Base-by-base conservation (phyloP, 169 alveolate species). In the Babesia caballi region DNA sequence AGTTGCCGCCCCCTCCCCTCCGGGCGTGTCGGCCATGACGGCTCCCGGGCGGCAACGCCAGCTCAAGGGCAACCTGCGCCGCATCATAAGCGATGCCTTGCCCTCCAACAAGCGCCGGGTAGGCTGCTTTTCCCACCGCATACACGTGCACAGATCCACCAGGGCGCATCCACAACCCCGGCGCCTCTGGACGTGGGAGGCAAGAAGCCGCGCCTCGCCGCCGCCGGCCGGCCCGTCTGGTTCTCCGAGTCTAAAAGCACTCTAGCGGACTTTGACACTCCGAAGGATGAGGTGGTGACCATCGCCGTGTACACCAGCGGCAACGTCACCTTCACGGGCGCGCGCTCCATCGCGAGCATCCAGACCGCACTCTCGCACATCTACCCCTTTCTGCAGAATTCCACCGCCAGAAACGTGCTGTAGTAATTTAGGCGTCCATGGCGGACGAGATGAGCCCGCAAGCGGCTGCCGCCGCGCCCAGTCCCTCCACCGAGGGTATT, bases 241-340 rank as follows among this genome's bases (percentile, higher is more conserved):
- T 36, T 21, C 17, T 7, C n/a, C 60, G 14, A 28, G 0, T 30
- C 4, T 0, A 47, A 32, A 6, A 21, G 3, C 17, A 14, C 17
- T 4, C 21, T 8, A 3, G 30, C 42, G 3, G 74, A 66, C n/a
- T 0, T 1, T 0, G 52, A 17, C 2, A 8, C n/a, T 0, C 8
- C 63, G 35, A 84, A 84, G 82, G 89, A 77, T 19, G 93, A 88
- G 36, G 69, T 75, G 15, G 90, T 88, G 21, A 74, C 93, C 4
- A 84, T 85, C 8, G 84, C 78, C 40, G 88, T 88, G 36, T 88
- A 65, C 50, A 75, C 90, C 32, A 82, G 85, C 12, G 93, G 93
- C 3, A 88, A 88, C 82, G 80, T 88, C 47, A 83, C 90, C 52
- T 57, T 88, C 50, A 88, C 93, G 21, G 93, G 93, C 35, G 93